Conservation (phyloP, 495 filamentous ascomycete species). For the Venustampulla echinocandica region DNA sequence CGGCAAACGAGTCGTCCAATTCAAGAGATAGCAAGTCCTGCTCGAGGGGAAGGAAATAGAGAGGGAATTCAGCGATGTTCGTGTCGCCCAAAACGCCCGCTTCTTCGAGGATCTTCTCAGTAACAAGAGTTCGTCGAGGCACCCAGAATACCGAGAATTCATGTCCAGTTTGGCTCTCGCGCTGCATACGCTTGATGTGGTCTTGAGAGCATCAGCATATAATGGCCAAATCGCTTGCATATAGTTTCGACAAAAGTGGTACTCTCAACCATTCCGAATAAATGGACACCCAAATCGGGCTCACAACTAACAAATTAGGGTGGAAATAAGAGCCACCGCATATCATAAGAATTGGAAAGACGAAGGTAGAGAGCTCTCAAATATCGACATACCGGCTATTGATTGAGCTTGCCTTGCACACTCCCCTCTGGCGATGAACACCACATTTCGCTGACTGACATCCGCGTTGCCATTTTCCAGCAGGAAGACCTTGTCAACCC, state of each 20-base stretch:
- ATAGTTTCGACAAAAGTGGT: conserved; percentile 13
- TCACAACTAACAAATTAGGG: conserved; percentile 57
- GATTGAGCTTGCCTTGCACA: conserved; percentile 69
- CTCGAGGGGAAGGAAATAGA: conserved; percentile 87
- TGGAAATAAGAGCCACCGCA: conserved; percentile 47
- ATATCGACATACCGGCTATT: conserved; percentile 71
- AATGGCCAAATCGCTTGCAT: conserved; percentile 15
- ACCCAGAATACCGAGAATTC: conserved; percentile 94
- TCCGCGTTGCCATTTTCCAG: conserved; percentile 91
- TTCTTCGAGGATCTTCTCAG: conserved; percentile 86
- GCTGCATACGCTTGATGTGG: conserved; percentile 84
- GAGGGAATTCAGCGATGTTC: conserved; percentile 72
- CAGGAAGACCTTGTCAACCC: conserved; percentile 92
- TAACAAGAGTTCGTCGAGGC: conserved; percentile 83
- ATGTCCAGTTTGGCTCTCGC: conserved; percentile 76
- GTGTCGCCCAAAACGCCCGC: conserved; percentile 89
- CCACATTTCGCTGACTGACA: conserved; percentile 85
- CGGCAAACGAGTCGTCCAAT: conserved; percentile 74
- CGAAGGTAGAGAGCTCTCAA: not conserved
- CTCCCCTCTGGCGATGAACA: conserved; percentile 86
- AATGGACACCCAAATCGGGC: conserved; percentile 48
- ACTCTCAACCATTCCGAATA: conserved; percentile 23
- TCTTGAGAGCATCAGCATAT: conserved; percentile 43
- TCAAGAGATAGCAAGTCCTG: conserved; percentile 87
- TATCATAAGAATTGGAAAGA: conserved; percentile 46